Base-by-base conservation (phyloP, 306 rosid species). In the Rosa lucieae region DNA sequence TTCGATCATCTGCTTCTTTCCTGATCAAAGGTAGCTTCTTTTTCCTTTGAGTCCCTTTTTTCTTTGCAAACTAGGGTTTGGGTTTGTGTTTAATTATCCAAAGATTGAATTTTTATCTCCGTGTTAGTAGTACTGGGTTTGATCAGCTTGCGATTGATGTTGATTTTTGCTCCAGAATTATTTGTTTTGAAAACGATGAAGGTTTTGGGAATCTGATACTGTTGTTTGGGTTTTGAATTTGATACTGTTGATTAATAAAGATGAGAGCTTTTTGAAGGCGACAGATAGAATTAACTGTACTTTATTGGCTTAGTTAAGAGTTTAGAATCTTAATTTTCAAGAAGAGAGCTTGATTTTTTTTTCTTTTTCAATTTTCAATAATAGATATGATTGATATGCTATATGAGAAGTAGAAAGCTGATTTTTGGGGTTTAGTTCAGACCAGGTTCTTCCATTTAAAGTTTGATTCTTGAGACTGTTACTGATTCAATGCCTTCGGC, bases 401-500 rank as follows among this genome's bases (percentile, higher is more conserved):
- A 47, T 20, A 12, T 51, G 69, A 12, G 52, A 77, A 51, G 70
- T 42, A 1, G 3, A 67, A 47, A 69, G 67, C 56, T 56, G 35
- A 44, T 69, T 40, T 14, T 10, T 6, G 15, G 73, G 35, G 32
- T 81, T 52, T 71, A 65, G 49, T 74, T 74, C 62, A 63, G 4
- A 80, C 74, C 89, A 88, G 94, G 63, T 14, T 84, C 51, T 43
- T 51, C 51, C 14, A 62, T 26, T 88, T 67, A 58, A 77, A 47
- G 40, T 77, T 85, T 82, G 86, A 79, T 77, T 79, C 77, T 81
- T 78, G 80, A 61, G 37, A 66, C 63, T 74, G 81, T 73, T 81
- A 72, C 84, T 79, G 88, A 74, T 62, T 74, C 90, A 80, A 95
- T 95, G 99, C 91, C 96, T 86, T 91, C 96, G 10, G 85, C 85